Base-by-base conservation (phyloP, 1,284 basidiomycete genomes). In the Trametes polyzona region DNA sequence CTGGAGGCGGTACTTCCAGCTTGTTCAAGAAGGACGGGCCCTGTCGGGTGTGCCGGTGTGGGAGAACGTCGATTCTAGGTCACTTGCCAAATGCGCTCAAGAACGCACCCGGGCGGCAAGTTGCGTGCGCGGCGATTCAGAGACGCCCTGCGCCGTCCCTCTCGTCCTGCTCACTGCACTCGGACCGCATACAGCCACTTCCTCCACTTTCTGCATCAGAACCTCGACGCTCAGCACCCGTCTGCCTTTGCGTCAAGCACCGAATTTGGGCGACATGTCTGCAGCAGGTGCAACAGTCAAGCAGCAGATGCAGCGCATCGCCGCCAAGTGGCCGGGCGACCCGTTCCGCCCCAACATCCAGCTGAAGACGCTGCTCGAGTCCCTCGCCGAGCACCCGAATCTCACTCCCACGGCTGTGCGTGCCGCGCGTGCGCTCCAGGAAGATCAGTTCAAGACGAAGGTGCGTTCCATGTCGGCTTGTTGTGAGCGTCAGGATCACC, bases 331-430 rank as follows among this genome's bases (percentile, higher is more conserved):
- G 87, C 79, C 82, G 8, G 73, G 72, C 24, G 90, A 92, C 64
- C 87, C 87, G 1, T 87, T 92, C 67, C 78, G 89, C 3, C 88
- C 88, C 0, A 86, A 88, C 63, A 67, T 91, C 4, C 90, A 92
- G 72, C 78, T 92, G 26, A 82, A 80, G 57, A 78, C 70, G 0
- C 85, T 92, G 64, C 74, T 92, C 36, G 70, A 78, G 21, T 84
- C 87, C 0, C 78, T 92, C 51, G 77, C 87, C 1, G 73, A 78
- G 0, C 89, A 92, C 63, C 89, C 90, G 1, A 82, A 77, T 40
- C 78, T 92, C 35, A 85, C 86, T 1, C 74, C 78, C 2, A 69
- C 75, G 47, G 83, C 86, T 0, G 86, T 89, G 2, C 71, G 76
- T 4, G 83, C 88, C 4, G 78, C 83, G 26, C 76, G 78, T 55